Evolutionary conservation across 2,329 filamentous ascomycete species (phyloP).

Genomic region (Coniochaeta hoffmannii): DNA sequence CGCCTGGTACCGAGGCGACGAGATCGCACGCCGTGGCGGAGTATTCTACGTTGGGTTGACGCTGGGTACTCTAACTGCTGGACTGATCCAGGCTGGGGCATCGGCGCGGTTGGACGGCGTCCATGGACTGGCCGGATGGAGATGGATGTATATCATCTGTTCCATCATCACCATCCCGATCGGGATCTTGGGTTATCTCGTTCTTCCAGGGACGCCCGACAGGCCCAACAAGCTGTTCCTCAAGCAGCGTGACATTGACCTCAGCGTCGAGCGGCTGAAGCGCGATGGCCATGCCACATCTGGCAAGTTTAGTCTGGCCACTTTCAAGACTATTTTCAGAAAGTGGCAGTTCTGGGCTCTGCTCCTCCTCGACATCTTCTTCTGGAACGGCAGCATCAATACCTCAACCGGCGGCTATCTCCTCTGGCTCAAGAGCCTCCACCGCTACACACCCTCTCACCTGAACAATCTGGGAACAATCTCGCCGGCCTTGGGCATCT

Average conservation of each 20-base stretch:
- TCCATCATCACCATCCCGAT: slow-evolving; percentile 48
- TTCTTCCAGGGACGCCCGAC: slow-evolving; percentile 43
- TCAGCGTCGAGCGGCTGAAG: slow-evolving; percentile 36
- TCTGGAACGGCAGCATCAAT: slow-evolving; percentile 47
- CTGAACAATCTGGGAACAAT: slow-evolving; percentile 46
- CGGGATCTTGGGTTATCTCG: slow-evolving; percentile 39
- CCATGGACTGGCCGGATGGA: slow-evolving; percentile 38
- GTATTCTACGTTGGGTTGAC: slow-evolving; percentile 44
- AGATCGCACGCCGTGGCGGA: slow-evolving; percentile 39
- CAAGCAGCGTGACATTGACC: slow-evolving; percentile 34
- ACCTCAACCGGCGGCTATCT: slow-evolving; percentile 41
- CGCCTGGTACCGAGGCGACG: slow-evolving; percentile 41
- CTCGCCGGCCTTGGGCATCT: slow-evolving; percentile 46
- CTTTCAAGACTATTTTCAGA: slow-evolving; percentile 24
- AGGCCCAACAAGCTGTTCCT: slow-evolving; percentile 41
- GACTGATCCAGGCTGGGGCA: slow-evolving; percentile 38
- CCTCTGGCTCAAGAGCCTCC: slow-evolving; percentile 50
- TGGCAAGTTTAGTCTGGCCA: slow-evolving; percentile 24
- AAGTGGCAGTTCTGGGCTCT: slow-evolving; percentile 43
- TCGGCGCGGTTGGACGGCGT: slow-evolving; percentile 32
- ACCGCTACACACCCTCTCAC: slow-evolving; percentile 34
- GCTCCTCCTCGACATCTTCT: slow-evolving; percentile 43
- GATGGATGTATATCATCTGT: slow-evolving; percentile 52
- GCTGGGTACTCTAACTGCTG: slow-evolving; percentile 43
- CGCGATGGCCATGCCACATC: slow-evolving; percentile 31